Conservation (phyloP, 2,329 filamentous ascomycete genomes). For the Rutstroemia sp. region DNA sequence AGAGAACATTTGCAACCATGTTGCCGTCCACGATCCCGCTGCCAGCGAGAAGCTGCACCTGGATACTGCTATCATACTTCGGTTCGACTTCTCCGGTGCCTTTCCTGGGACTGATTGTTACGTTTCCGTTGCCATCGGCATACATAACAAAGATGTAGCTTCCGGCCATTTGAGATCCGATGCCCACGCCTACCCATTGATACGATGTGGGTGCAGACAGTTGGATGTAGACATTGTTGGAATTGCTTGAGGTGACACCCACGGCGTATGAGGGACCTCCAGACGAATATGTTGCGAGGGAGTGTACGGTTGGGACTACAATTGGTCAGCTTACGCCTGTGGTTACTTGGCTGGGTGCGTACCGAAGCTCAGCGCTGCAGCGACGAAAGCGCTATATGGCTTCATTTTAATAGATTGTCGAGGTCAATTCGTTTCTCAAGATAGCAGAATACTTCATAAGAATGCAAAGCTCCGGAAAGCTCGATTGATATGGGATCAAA, state of each 20-base stretch:
- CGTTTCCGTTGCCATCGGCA: conserved; percentile 40
- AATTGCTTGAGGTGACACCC: conserved; percentile 19
- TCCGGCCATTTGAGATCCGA: conserved; percentile 46
- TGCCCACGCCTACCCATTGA: conserved; percentile 50
- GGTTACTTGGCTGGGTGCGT: background rate
- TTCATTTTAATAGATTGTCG: background rate
- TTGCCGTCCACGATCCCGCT: conserved; percentile 45
- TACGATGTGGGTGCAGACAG: conserved; percentile 45
- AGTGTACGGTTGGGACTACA: conserved; percentile 11
- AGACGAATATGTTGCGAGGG: conserved; percentile 19
- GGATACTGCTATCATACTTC: conserved; percentile 33
- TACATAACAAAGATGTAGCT: conserved; percentile 55
- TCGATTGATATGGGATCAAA: too few relatives aligned
- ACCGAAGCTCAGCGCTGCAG: background rate
- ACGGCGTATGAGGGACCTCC: conserved; percentile 19
- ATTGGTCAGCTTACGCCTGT: too few relatives aligned
- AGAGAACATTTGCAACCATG: conserved; percentile 51
- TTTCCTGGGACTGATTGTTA: conserved; percentile 48
- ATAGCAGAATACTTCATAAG: background rate
- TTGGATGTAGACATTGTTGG: conserved; percentile 50
- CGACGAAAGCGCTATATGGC: background rate
- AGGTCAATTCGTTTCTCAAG: background rate
- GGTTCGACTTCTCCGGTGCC: conserved; percentile 39
- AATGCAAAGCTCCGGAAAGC: too few relatives aligned
- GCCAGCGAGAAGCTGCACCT: conserved; percentile 39